Conservation (phyloP, 805 yeast species). For the Saccharomyces cerevisiae region DNA sequence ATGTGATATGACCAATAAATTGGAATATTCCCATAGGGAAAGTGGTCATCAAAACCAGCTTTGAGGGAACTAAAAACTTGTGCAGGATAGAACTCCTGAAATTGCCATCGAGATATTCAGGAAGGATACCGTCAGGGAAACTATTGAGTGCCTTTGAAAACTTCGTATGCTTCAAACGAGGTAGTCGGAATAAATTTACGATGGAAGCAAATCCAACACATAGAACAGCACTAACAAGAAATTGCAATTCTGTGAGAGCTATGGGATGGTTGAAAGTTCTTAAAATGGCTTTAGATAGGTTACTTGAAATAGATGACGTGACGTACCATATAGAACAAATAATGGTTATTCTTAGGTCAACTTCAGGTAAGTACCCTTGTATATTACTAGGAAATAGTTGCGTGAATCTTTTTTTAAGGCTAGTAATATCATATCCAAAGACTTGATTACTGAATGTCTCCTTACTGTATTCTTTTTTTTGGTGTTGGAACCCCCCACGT, state of each 20-base stretch:
- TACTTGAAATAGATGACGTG: slow-evolving; percentile 71
- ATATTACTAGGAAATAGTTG: slow-evolving; percentile 9
- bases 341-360: slow-evolving; percentile 36
- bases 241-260: slow-evolving; percentile 85
- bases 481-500: slow-evolving; percentile 6
- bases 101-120: slow-evolving; percentile 27
- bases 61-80: slow-evolving; percentile 48
- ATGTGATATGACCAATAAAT: slow-evolving; percentile 81
- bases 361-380: slow-evolving; percentile 24
- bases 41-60: slow-evolving; percentile 50
- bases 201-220: slow-evolving; percentile 41
- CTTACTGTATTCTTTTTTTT: background rate
- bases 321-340: slow-evolving; percentile 76
- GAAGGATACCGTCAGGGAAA: slow-evolving; percentile 32
- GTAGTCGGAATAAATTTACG: slow-evolving; percentile 42
- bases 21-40: slow-evolving; percentile 94
- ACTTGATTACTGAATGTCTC: background rate
- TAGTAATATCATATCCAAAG: background rate
- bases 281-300: slow-evolving; percentile 71
- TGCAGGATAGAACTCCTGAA: slow-evolving; percentile 23
- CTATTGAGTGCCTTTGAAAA: slow-evolving; percentile 11
- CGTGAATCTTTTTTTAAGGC: slow-evolving; percentile 6
- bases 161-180: slow-evolving; percentile 10
- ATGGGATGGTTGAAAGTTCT: slow-evolving; percentile 68
- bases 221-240: slow-evolving; percentile 57